Conservation (phyloP, 2,329 filamentous ascomycete species). For the Botryotinia calthae region DNA sequence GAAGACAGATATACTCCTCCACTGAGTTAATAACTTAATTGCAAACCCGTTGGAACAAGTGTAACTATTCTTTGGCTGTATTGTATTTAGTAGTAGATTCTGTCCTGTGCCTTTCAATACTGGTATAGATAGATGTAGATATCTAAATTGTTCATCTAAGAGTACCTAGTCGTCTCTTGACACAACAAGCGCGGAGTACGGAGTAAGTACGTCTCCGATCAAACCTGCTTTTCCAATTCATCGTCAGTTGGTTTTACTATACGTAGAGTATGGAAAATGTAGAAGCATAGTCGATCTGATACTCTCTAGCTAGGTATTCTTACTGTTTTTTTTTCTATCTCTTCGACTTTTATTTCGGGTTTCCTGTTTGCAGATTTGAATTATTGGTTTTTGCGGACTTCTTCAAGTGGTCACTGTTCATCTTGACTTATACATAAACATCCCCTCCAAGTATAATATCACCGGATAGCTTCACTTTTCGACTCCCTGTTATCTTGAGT, state of each 20-base stretch:
- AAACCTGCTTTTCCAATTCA: neutral
- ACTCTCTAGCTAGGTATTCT: neutral
- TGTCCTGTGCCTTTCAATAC: neutral
- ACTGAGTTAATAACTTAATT: neutral
- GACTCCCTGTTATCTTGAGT: no score
- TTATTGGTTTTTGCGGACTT: neutral
- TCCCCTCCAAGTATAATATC: no score
- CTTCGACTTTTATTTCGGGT: fast-evolving
- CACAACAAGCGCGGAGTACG: neutral
- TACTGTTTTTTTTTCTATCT: neutral
- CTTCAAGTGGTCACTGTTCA: no score
- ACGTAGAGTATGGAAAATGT: neutral
- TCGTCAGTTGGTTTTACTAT: neutral
- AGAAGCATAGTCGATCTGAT: neutral
- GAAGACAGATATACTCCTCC: neutral
- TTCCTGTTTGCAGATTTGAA: no score
- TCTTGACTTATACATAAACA: no score
- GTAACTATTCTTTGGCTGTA: neutral
- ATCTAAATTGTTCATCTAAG: no score
- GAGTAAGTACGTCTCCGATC: neutral
- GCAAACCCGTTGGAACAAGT: neutral
- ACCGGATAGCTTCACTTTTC: no score
- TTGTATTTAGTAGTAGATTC: neutral
- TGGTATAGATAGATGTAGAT: no score
- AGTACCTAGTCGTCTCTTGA: neutral